Evolutionary conservation across 441 rosid species (phyloP).

Genomic region (Erodium moschatum): DNA sequence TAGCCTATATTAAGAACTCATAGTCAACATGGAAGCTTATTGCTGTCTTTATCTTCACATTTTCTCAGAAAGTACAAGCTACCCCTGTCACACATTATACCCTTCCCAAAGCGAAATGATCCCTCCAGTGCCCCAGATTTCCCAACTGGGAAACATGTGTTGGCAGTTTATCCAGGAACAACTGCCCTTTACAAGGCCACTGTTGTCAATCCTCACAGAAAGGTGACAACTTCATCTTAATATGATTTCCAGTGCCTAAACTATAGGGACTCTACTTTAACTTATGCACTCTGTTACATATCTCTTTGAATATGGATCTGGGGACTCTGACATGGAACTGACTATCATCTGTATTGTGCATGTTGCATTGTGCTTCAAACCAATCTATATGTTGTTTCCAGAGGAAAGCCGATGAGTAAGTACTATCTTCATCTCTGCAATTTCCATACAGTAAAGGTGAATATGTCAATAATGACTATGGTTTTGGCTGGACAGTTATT

Average conservation of each 20-base stretch:
- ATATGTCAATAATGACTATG: background rate
- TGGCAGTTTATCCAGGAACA: conserved; percentile 97
- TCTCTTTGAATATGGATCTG: too few relatives aligned
- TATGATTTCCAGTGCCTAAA: background rate
- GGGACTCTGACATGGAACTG: conserved; percentile 19
- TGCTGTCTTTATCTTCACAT: background rate
- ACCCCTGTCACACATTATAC: conserved; percentile 61
- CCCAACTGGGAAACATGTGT: conserved; percentile 55
- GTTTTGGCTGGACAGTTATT: conserved; percentile 42
- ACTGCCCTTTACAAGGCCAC: conserved; percentile 95
- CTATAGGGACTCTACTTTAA: background rate
- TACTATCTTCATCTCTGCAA: conserved; percentile 13
- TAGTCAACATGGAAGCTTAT: background rate
- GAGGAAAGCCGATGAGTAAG: conserved; percentile 91
- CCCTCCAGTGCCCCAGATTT: conserved; percentile 52
- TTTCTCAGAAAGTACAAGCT: conserved; percentile 70
- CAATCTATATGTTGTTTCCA: conserved; percentile 27
- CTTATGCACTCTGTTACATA: background rate
- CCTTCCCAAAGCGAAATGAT: conserved; percentile 77
- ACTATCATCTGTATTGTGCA: conserved; percentile 24
- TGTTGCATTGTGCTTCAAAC: conserved; percentile 20
- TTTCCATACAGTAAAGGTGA: too few relatives aligned
- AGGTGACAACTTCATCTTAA: conserved; percentile 32
- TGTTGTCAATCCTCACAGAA: conserved; percentile 59
- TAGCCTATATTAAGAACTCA: background rate